phyloP scores from a whole-genome alignment of 2,329 filamentous ascomycete genomes.

The Coniochaeta sp. region DNA sequence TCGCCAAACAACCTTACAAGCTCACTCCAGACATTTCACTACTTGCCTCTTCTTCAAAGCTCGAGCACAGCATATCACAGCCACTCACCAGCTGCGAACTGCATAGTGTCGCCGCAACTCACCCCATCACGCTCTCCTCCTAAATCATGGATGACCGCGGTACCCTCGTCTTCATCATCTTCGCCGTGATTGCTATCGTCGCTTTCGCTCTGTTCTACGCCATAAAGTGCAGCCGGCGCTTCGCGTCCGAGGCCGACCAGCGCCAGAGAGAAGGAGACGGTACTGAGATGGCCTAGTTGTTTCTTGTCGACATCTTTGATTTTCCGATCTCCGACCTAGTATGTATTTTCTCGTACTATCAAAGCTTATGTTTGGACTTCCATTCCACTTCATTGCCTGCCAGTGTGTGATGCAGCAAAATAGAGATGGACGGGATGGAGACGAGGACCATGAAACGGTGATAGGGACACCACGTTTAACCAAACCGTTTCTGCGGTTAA shows the following conservation, averaged over 20 bases:
- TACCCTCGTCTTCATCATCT: constrained; percentile 19
- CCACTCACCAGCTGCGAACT: no score
- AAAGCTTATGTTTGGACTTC: no score
- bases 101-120: background rate
- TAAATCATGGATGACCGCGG: constrained; percentile 14
- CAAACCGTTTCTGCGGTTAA: background rate
- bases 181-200: constrained; percentile 16
- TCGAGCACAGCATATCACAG: no score
- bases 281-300: background rate
- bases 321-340: no score
- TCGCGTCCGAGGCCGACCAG: constrained; percentile 15
- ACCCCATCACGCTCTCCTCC: background rate
- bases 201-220: constrained; percentile 14
- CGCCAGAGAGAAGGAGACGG: constrained; percentile 11
- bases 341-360: no score
- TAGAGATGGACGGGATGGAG: no score
- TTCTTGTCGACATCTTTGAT: no score
- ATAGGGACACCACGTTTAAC: background rate
- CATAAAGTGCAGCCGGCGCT: constrained; percentile 12
- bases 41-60: background rate
- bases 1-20: no score
- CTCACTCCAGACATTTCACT: no score
- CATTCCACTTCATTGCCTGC: no score
- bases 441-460: no score
- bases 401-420: no score